Evolutionary conservation across 2,329 filamentous ascomycete species (phyloP).

Genomic region (Fusarium keratoplasticum): DNA sequence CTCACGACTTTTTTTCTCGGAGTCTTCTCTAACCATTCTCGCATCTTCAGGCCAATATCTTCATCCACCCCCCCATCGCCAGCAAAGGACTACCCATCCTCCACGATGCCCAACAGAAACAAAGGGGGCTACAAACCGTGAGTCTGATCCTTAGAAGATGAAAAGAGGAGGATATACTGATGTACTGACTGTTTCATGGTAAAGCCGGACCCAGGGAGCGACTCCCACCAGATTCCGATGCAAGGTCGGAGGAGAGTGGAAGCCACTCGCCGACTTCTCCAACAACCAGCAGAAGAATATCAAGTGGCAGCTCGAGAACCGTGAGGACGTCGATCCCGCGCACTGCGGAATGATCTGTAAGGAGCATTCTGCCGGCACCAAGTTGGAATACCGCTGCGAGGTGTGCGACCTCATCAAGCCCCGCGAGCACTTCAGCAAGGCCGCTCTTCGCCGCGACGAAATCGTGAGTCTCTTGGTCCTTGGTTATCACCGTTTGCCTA

Average conservation of each 20-base stretch:
- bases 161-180: too few species aligned
- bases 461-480: slow-evolving; percentile 41
- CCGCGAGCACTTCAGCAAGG: slow-evolving; percentile 47
- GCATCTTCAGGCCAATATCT: not conserved
- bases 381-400: slow-evolving; percentile 46
- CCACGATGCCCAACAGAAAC: slow-evolving; percentile 20
- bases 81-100: not conserved
- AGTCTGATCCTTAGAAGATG: not conserved
- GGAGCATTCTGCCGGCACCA: slow-evolving; percentile 45
- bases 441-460: slow-evolving; percentile 41
- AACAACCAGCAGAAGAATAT: slow-evolving; percentile 47
- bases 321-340: slow-evolving; percentile 39
- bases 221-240: slow-evolving; percentile 48
- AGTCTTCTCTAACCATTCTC: not conserved
- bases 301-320: slow-evolving; percentile 21
- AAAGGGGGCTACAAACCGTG: slow-evolving; percentile 26
- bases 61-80: not conserved
- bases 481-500: slow-evolving; percentile 6
- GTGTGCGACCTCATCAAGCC: slow-evolving; percentile 46
- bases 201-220: slow-evolving; percentile 9
- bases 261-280: slow-evolving; percentile 47
- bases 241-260: slow-evolving; percentile 53
- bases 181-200: not conserved
- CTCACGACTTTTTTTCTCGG: not conserved
- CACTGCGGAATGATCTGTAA: slow-evolving; percentile 53